Percentiles rank a stretch among this genome's conserved stretches.
phyloP scores from a whole-genome alignment of 306 rosid genomes.

The Rosa chinensis region DNA sequence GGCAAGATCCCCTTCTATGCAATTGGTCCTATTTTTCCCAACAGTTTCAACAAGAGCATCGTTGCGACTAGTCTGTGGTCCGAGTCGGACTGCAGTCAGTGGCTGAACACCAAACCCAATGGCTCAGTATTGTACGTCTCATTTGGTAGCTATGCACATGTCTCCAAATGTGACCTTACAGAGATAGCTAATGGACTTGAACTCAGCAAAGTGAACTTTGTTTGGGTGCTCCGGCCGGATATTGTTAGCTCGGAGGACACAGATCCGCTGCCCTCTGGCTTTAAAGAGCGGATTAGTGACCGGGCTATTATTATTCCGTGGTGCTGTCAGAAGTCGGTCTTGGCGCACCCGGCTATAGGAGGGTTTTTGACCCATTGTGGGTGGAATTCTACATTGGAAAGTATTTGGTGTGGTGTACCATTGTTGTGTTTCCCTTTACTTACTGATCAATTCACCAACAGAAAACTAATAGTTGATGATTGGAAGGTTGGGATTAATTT shows the following conservation, averaged over 20 bases:
- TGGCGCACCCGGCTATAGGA: conserved; percentile 50
- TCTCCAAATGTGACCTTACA: conserved; percentile 19
- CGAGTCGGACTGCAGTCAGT: conserved; percentile 55
- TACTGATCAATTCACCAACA: conserved; percentile 65
- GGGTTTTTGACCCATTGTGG: conserved; percentile 65
- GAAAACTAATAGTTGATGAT: conserved; percentile 58
- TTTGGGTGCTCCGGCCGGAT: conserved; percentile 57
- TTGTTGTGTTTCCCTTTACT: conserved; percentile 51
- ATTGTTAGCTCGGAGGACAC: conserved; percentile 47
- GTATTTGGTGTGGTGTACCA: conserved; percentile 51
- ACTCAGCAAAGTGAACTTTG: conserved; percentile 39
- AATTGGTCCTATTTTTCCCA: conserved; percentile 60
- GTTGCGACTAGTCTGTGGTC: conserved; percentile 63
- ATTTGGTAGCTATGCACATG: conserved; percentile 63
- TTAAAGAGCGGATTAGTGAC: conserved; percentile 25
- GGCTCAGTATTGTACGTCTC: conserved; percentile 57
- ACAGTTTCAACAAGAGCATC: conserved; percentile 34
- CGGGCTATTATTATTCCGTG: conserved; percentile 48
- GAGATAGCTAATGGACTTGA: conserved; percentile 52
- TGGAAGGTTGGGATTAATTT: conserved; percentile 59
- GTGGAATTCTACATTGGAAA: conserved; percentile 62
- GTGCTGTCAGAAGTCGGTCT: conserved; percentile 50
- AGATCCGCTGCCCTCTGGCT: conserved; percentile 48
- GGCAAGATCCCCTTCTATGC: conserved; percentile 41
- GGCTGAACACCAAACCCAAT: conserved; percentile 51